phyloP scores from a whole-genome alignment of 1,139 yeast species.

The Zygotorulaspora mrakii region DNA sequence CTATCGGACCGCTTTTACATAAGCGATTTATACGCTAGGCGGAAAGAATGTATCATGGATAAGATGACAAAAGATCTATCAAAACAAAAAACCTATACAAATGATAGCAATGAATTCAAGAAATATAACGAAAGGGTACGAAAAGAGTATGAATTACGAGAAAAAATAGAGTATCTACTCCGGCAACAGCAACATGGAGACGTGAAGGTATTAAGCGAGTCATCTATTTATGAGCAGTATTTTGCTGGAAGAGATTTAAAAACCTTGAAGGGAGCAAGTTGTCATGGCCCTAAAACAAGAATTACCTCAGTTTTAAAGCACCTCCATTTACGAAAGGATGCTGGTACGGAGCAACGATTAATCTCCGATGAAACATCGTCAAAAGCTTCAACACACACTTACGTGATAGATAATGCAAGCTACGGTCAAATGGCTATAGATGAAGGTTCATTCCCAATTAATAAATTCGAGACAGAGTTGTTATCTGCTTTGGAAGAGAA shows the following conservation, averaged over 20 bases:
- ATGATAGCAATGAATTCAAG: constrained; percentile 20
- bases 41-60: constrained; percentile 8
- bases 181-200: constrained; percentile 17
- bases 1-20: constrained; percentile 25
- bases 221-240: constrained; percentile 16
- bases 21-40: constrained; percentile 18
- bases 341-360: neutral
- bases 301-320: constrained; percentile 2
- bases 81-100: constrained; percentile 2
- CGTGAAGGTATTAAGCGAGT: constrained; percentile 22
- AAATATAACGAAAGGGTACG: constrained; percentile 24
- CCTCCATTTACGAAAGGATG: constrained; percentile 3
- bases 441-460: constrained; percentile 13
- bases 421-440: constrained; percentile 25
- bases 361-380: constrained; percentile 1
- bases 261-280: constrained; percentile 3
- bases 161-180: constrained; percentile 25
- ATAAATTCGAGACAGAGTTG: constrained; percentile 6
- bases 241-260: constrained; percentile 17
- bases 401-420: constrained; percentile 24
- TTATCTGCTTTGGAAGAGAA: constrained; percentile 4
- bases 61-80: constrained; percentile 8
- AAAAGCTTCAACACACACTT: constrained; percentile 13
- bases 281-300: constrained; percentile 1
- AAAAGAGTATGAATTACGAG: constrained; percentile 26